A percentile compares a stretch with the other conserved stretches of the same genome.
These are phyloP conservation scores for Candida piceae DNA, from an alignment of 805 yeast genomes.

Conservation along the genomic window DNA sequence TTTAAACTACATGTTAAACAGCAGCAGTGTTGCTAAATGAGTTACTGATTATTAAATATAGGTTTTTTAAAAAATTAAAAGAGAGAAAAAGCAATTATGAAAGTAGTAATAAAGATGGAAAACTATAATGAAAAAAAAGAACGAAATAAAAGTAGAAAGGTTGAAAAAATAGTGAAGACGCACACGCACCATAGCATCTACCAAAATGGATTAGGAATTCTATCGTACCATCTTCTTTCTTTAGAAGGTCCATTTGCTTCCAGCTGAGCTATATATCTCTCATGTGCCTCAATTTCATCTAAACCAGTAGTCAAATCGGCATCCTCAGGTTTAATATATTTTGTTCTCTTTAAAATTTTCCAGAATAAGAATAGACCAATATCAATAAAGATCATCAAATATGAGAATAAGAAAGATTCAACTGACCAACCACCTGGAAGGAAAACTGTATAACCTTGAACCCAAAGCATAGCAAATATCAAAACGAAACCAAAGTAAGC, in stretches of 20 bases:
- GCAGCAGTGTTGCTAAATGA: too few relatives aligned
- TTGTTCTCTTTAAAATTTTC: slow-evolving; percentile 47
- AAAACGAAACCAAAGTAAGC: slow-evolving; percentile 44
- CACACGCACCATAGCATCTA: not conserved
- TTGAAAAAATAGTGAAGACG: not conserved
- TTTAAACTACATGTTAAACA: too few relatives aligned
- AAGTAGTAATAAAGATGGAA: too few relatives aligned
- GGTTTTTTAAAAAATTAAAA: too few relatives aligned
- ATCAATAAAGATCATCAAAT: slow-evolving; percentile 63
- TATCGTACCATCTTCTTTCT: slow-evolving; percentile 11
- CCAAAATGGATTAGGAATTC: not conserved
- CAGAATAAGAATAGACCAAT: slow-evolving; percentile 44
- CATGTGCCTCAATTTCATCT: slow-evolving; percentile 57
- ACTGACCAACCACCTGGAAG: slow-evolving; percentile 60
- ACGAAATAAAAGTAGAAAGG: not conserved
- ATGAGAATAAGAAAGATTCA: slow-evolving; percentile 60
- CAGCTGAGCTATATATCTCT: slow-evolving; percentile 23
- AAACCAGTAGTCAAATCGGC: slow-evolving; percentile 53
- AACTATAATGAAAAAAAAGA: not conserved
- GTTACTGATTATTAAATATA: too few relatives aligned
- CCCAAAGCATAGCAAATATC: slow-evolving; percentile 46
- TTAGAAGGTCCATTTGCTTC: slow-evolving; percentile 2
- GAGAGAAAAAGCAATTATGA: too few relatives aligned
- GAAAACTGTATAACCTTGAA: slow-evolving; percentile 69
- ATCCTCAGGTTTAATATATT: slow-evolving; percentile 38